These are phyloP conservation scores for Eutrema heterophyllum DNA, from an alignment of 345 rosid genomes.

Conservation along the genomic window DNA sequence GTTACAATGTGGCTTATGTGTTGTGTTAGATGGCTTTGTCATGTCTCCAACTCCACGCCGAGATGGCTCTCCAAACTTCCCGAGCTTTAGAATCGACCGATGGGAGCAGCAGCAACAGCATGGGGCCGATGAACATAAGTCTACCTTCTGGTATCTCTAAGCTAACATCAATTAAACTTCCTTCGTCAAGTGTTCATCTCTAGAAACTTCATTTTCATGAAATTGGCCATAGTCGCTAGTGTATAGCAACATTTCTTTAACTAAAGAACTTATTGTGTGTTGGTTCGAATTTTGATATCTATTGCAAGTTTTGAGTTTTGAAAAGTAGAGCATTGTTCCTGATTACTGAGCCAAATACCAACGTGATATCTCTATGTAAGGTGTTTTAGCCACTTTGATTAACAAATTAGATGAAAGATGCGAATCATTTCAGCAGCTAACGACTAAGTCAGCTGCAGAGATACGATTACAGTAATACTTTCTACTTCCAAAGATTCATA, in stretches of 20 bases:
- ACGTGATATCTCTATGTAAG: neutral
- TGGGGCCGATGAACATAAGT: slow-evolving; percentile 20
- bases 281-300: neutral
- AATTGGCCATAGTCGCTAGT: neutral
- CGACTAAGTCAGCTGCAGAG: too few relatives aligned
- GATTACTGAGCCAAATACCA: neutral
- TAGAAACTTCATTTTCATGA: neutral
- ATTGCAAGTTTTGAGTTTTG: slow-evolving; percentile 5
- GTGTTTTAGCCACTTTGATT: neutral
- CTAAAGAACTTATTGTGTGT: neutral
- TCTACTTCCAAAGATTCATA: neutral
- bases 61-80: slow-evolving; percentile 92
- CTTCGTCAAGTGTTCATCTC: slow-evolving; percentile 25
- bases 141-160: slow-evolving; percentile 16
- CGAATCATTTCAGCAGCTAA: neutral
- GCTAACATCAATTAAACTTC: slow-evolving; percentile 33
- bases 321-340: neutral
- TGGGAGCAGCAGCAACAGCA: slow-evolving; percentile 15
- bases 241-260: slow-evolving; percentile 1
- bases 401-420: neutral
- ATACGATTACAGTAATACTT: neutral
- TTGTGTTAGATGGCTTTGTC: slow-evolving; percentile 72
- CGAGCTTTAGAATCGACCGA: slow-evolving; percentile 56
- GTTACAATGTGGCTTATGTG: neutral
- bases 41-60: slow-evolving; percentile 83